Percentiles rank a stretch among this genome's conserved stretches.
Evolutionary conservation across 345 rosid genomes (phyloP).

Genomic region (Noccaea bulbosa): DNA sequence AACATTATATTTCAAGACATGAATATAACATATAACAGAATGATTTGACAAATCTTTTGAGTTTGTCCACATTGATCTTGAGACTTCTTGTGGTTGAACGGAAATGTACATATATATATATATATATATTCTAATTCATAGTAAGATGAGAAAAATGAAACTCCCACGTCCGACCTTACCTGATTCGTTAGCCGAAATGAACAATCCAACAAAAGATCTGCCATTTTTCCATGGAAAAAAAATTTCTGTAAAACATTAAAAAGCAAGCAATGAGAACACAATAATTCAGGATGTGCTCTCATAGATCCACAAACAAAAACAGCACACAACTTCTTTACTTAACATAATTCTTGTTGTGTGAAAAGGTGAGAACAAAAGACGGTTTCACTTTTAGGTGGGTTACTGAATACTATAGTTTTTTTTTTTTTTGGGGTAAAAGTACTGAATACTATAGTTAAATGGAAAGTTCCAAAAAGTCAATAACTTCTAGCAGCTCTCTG

Average conservation of each 20-base stretch:
- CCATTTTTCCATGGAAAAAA: too few relatives aligned
- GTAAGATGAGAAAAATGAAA: neutral
- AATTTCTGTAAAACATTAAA: neutral
- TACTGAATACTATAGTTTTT: too few relatives aligned
- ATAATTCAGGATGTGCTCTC: neutral
- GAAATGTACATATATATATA: neutral
- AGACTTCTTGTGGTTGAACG: conserved; percentile 15
- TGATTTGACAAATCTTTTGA: conserved; percentile 14
- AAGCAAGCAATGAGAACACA: conserved; percentile 22
- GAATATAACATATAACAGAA: neutral
- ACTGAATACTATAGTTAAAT: conserved; percentile 16
- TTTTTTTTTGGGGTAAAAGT: too few relatives aligned
- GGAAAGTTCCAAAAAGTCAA: conserved; percentile 30
- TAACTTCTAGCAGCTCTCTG: neutral
- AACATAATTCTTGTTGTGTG: conserved; percentile 16
- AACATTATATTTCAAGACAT: conserved; percentile 19
- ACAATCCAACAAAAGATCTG: neutral
- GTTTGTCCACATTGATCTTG: conserved; percentile 19
- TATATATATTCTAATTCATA: neutral
- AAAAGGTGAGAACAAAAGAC: conserved; percentile 37
- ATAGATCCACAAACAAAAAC: neutral
- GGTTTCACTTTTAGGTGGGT: conserved; percentile 28
- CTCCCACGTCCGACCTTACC: neutral
- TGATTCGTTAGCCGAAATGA: neutral
- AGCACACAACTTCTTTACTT: neutral